Conservation (phyloP, 2,329 filamentous ascomycete species). For the Apiospora hydei region DNA sequence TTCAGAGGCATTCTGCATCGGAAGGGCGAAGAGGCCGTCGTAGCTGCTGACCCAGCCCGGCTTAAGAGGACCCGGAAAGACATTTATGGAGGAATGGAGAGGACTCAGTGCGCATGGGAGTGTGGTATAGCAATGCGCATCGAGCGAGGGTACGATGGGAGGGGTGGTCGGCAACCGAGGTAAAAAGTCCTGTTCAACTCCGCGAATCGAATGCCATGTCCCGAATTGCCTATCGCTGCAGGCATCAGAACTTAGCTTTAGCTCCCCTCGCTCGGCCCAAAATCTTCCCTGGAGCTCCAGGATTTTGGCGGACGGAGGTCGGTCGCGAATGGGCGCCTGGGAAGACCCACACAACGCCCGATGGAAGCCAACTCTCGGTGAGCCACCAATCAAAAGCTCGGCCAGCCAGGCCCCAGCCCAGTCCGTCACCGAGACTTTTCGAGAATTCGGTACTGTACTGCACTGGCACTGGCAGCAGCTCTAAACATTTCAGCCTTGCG, state of each 20-base stretch:
- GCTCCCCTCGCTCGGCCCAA: slow-evolving; percentile 11
- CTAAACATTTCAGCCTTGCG: slow-evolving; percentile 27
- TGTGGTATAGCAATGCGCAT: slow-evolving; percentile 41
- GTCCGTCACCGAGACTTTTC: slow-evolving; percentile 27
- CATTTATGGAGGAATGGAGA: slow-evolving; percentile 56
- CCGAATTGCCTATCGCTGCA: not conserved
- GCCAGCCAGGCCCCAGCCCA: not conserved
- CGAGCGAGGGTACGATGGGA: slow-evolving; percentile 32
- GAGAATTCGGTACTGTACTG: slow-evolving; percentile 21
- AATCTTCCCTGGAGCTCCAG: slow-evolving; percentile 16
- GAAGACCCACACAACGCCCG: slow-evolving; percentile 1
- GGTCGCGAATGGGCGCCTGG: slow-evolving; percentile 6
- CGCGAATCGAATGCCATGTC: slow-evolving; percentile 11
- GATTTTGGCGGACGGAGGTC: slow-evolving; percentile 5
- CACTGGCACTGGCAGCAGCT: not conserved
- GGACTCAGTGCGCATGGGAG: slow-evolving; percentile 30
- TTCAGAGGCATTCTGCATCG: slow-evolving; percentile 76
- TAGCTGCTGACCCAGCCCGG: slow-evolving; percentile 61
- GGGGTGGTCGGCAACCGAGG: slow-evolving; percentile 18
- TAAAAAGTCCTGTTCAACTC: slow-evolving; percentile 14
- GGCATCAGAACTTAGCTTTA: not conserved
- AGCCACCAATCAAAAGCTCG: slow-evolving; percentile 25
- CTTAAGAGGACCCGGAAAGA: slow-evolving; percentile 61
- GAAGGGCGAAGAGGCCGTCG: slow-evolving; percentile 48
- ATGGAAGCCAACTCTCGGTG: slow-evolving; percentile 3